Base-by-base conservation (phyloP, 2,329 filamentous ascomycete species). In the Dryadomyces quercivorus region DNA sequence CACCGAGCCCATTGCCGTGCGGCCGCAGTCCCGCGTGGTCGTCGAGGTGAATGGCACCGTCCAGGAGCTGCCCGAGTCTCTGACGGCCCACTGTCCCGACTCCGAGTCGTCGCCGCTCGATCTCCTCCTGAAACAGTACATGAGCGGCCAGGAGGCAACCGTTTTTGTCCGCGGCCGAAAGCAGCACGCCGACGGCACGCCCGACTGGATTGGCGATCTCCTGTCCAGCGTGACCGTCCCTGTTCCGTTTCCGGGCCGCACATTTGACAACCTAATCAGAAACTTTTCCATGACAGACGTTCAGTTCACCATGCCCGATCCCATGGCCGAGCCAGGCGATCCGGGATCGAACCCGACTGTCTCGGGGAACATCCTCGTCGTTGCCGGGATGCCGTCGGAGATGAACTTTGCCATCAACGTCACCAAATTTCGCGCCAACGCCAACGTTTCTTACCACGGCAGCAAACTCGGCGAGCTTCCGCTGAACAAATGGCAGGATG, bases 251-350 rank as follows among this genome's bases (percentile, higher is more conserved):
- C 88, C 89, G 0, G 89, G 89, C 5, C 81, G 84, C 56, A 84
- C 84, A 0, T 84, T 96, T 62, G 89, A 90, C 60, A 83, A 86
- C 59, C 72, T 95, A 16, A 86, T 98, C 65, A 85, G 84, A 61
- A 92, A 93, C 61, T 96, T 97, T 65, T 86, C 89, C 21, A 72
- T 97, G 60, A 81, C 83, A 2, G 80, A 96, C 64, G 88, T 94
- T 44, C 82, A 94, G 62, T 95, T 98, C 67, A 81, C 80, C 50
- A 72, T 98, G 48, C 93, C 93, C 0, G 82, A 90, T 62, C 86
- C 88, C 0, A 80, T 85, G 62, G 88, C 89, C 2, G 82, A 90
- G 18, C 87, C 88, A 0, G 80, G 78, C 55, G 81, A 84, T 12
- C 86, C 88, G 0, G 81, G 84, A 51, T 76, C 85, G 4, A 80